Percentiles rank a stretch among this genome's conserved stretches.
Conservation (phyloP, 83 land plant genomes). For the Diphasiastrum complanatum region DNA sequence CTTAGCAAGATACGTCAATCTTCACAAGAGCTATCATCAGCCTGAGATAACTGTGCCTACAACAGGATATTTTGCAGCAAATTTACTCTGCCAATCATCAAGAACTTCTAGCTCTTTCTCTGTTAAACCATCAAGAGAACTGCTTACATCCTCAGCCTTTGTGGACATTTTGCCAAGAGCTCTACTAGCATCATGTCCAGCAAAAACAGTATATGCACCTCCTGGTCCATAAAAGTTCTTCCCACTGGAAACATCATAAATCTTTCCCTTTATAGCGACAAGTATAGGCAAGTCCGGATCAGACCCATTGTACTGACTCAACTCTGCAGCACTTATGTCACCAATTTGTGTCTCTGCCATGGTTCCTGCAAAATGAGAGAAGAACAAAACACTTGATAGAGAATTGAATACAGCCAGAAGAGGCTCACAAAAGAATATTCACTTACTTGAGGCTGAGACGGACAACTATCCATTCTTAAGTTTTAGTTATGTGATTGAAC, state of each 20-base stretch:
- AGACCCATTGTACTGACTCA: constrained; percentile 59
- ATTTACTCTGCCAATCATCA: constrained; percentile 80
- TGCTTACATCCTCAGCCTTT: constrained; percentile 50
- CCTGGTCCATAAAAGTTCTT: constrained; percentile 86
- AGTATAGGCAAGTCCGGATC: constrained; percentile 59
- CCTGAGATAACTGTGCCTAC: constrained; percentile 73
- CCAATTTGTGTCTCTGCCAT: constrained; percentile 31
- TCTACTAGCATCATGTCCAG: constrained; percentile 80
- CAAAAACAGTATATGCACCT: constrained; percentile 74
- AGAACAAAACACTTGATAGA: too few species aligned
- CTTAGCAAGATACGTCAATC: too few species aligned
- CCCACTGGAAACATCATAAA: constrained; percentile 75
- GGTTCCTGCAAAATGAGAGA: too few species aligned
- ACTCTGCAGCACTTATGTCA: constrained; percentile 50
- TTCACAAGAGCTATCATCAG: too few species aligned
- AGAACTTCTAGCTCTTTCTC: constrained; percentile 76
- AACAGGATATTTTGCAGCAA: constrained; percentile 90
- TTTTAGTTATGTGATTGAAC: too few species aligned
- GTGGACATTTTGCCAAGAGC: constrained; percentile 94
- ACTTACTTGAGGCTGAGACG: too few species aligned
- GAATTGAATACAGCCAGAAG: too few species aligned
- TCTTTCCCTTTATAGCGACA: constrained; percentile 60
- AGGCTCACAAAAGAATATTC: too few species aligned
- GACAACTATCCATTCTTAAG: too few species aligned
- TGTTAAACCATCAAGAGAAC: constrained; percentile 55